Percentiles rank a stretch among this genome's conserved stretches.
These are phyloP conservation scores for Colletotrichum plurivorum DNA, from an alignment of 2,329 filamentous ascomycete genomes.

Conservation along the genomic window DNA sequence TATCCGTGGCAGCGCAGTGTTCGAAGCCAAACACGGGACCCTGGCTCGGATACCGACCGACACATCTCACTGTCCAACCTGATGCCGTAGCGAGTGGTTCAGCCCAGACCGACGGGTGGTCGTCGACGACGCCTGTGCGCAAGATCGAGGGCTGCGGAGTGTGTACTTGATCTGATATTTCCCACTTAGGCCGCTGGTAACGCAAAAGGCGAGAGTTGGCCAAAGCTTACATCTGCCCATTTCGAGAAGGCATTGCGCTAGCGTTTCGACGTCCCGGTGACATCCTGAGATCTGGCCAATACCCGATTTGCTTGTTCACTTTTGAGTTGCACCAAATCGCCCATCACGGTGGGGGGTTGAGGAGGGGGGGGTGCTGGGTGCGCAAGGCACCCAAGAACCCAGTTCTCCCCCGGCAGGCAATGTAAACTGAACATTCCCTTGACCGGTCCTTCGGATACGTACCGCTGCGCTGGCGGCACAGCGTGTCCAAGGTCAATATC, in stretches of 20 bases:
- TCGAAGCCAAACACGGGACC: constrained; percentile 33
- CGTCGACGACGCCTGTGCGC: constrained; percentile 20
- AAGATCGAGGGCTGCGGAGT: constrained; percentile 8
- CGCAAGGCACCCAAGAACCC: constrained; percentile 30
- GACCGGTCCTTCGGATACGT: constrained; percentile 26
- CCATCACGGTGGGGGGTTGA: constrained; percentile 11
- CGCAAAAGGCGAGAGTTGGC: constrained; percentile 29
- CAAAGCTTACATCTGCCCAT: constrained; percentile 39
- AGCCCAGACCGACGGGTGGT: constrained; percentile 29
- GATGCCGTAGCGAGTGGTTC: constrained; percentile 13
- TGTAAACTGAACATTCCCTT: constrained; percentile 20
- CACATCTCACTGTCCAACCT: constrained; percentile 3
- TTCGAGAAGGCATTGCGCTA: constrained; percentile 31
- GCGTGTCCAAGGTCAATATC: constrained; percentile 24
- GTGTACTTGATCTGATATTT: constrained; percentile 25
- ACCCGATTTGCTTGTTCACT: constrained; percentile 20
- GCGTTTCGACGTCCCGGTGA: constrained; percentile 38
- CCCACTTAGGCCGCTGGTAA: constrained; percentile 19
- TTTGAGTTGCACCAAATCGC: constrained; percentile 39
- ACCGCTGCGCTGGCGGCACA: constrained; percentile 14
- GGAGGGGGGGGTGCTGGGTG: constrained; percentile 8
- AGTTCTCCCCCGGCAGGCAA: constrained; percentile 34
- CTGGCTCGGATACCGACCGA: constrained; percentile 27
- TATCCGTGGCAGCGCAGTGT: constrained; percentile 22
- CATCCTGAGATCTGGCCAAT: constrained; percentile 38